Evolutionary conservation across 2,329 filamentous ascomycete genomes (phyloP).

Genomic region (Rhytidhysteron rufulum): DNA sequence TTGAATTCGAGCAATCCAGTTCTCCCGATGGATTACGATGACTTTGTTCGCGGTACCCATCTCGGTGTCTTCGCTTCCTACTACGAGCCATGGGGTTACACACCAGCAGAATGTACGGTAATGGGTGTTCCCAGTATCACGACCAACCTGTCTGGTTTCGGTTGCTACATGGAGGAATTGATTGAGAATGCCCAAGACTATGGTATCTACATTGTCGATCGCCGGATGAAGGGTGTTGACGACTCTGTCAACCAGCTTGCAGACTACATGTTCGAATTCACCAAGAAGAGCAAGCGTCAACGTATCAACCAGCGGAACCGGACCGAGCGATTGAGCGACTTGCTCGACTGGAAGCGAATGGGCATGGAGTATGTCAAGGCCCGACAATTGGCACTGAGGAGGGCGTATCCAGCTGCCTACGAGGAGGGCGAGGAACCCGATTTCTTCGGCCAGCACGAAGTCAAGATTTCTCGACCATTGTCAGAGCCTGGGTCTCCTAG

Average conservation of each 20-base stretch:
- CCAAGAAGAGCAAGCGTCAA: constrained; percentile 87
- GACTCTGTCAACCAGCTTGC: constrained; percentile 96
- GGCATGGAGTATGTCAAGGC: constrained; percentile 99
- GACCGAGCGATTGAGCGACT: constrained; percentile 88
- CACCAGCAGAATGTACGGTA: constrained; percentile 94
- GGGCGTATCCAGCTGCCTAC: constrained; percentile 89
- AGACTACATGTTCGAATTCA: constrained; percentile 90
- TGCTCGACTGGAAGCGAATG: constrained; percentile 99
- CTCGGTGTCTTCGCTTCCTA: constrained; percentile 95
- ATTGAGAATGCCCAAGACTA: constrained; percentile 98
- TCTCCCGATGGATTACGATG: constrained; percentile 92
- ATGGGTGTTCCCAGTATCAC: constrained; percentile 99
- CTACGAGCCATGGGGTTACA: constrained; percentile 99
- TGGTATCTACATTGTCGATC: constrained; percentile 98
- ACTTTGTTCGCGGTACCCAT: constrained; percentile 96
- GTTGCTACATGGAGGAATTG: constrained; percentile 98
- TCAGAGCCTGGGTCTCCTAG: constrained; percentile 91
- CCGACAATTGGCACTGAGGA: constrained; percentile 81
- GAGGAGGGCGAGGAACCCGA: constrained; percentile 73
- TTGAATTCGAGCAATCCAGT: constrained; percentile 94
- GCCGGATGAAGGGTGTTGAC: constrained; percentile 90
- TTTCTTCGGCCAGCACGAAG: constrained; percentile 87
- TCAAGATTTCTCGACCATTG: constrained; percentile 92
- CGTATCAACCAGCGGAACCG: constrained; percentile 98
- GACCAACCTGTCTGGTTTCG: constrained; percentile 95